These are phyloP conservation scores for Lyophyllum decastes DNA, from an alignment of 768 basidiomycete genomes.

Conservation along the genomic window DNA sequence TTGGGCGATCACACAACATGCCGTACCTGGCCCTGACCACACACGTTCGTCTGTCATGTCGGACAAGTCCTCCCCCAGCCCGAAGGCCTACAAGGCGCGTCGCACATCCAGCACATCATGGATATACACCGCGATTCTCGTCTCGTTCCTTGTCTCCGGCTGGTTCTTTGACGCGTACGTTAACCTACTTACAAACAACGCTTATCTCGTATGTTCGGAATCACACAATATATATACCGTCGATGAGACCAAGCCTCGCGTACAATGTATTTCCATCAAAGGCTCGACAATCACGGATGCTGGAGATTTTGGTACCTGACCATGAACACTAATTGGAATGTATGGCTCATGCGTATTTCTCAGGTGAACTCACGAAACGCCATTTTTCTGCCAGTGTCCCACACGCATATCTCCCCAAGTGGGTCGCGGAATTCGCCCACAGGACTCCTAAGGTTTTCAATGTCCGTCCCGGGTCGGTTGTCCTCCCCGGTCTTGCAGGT, in stretches of 20 bases:
- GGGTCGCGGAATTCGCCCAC: conserved; percentile 5
- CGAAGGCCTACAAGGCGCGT: not conserved
- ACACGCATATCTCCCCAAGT: conserved; percentile 5
- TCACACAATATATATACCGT: conserved; percentile 68
- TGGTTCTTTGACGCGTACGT: conserved; percentile 30
- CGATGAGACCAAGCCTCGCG: conserved; percentile 47
- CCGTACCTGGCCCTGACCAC: not conserved
- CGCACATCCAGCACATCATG: conserved; percentile 2
- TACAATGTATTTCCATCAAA: conserved; percentile 63
- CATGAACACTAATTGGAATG: not conserved
- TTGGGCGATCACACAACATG: not conserved
- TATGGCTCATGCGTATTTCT: not conserved
- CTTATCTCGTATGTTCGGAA: conserved; percentile 62
- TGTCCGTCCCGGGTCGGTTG: conserved; percentile 35
- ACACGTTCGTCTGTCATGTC: conserved; percentile 14
- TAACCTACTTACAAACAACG: conserved; percentile 15
- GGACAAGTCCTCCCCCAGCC: conserved; percentile 6
- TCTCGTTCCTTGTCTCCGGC: conserved; percentile 10
- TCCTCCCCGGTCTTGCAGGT: conserved; percentile 80
- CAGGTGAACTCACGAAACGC: conserved; percentile 16
- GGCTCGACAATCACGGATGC: conserved; percentile 46
- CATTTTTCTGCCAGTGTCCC: not conserved
- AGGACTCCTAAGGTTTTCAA: conserved; percentile 12
- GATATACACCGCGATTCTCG: conserved; percentile 10
- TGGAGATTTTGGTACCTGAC: conserved; percentile 47